Evolutionary conservation across 1,139 yeast genomes (phyloP).

Genomic region (Waltiozyma sp.): DNA sequence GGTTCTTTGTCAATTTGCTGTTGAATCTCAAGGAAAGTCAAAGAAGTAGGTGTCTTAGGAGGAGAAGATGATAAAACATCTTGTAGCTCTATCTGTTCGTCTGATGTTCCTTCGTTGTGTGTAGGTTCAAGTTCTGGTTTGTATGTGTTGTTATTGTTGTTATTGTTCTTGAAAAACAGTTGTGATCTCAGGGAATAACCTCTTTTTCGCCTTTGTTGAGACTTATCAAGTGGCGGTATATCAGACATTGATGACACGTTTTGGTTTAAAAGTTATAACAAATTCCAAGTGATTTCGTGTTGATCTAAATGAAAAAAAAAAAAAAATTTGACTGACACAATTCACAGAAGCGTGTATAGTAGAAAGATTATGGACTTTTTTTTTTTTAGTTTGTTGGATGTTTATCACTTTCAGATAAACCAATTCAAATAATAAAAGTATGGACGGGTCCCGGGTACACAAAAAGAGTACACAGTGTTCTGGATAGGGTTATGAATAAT

Average conservation of each 20-base stretch:
- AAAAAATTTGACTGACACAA: too few relatives aligned
- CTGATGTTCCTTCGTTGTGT: neutral
- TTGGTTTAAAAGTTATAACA: too few relatives aligned
- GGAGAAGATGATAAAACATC: neutral
- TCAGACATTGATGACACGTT: neutral
- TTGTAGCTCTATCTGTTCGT: constrained; percentile 6
- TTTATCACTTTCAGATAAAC: too few relatives aligned
- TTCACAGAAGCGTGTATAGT: too few relatives aligned
- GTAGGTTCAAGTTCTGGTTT: constrained; percentile 6
- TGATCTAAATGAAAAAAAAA: too few relatives aligned
- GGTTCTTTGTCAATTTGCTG: neutral
- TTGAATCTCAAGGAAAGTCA: neutral
- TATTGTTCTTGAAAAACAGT: constrained; percentile 41
- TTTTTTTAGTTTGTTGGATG: too few relatives aligned
- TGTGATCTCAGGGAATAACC: constrained; percentile 71
- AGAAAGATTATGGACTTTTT: too few relatives aligned
- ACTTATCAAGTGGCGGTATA: neutral
- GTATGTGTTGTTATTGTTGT: constrained; percentile 4
- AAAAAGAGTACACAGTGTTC: neutral
- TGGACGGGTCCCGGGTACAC: too few relatives aligned
- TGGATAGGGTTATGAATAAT: neutral
- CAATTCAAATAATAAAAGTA: too few relatives aligned
- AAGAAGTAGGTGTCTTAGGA: neutral
- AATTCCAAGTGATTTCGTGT: too few relatives aligned
- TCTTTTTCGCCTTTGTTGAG: constrained; percentile 35